Percentiles rank a stretch among this genome's conserved stretches.
These are phyloP conservation scores for Pholiota adiposa DNA, from an alignment of 1,284 basidiomycete genomes.

Conservation along the genomic window DNA sequence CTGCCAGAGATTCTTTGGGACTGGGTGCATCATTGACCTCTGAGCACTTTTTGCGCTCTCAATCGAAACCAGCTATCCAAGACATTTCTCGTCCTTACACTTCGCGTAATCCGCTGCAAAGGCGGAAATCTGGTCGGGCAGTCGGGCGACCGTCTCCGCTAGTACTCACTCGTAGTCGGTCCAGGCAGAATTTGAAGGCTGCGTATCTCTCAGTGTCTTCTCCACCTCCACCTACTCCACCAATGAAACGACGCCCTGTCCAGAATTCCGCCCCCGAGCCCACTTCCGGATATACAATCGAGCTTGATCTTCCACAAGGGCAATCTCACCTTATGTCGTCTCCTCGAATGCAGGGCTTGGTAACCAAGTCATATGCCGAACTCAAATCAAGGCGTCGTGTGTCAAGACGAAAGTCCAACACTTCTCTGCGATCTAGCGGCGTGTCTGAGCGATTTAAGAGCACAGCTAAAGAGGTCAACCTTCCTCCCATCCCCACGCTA, in stretches of 20 bases:
- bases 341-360: neutral
- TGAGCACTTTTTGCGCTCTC: neutral
- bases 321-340: neutral
- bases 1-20: neutral
- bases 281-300: neutral
- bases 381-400: neutral
- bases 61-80: no score
- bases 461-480: neutral
- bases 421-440: neutral
- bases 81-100: no score
- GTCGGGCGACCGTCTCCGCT: neutral
- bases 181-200: neutral
- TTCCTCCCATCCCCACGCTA: neutral
- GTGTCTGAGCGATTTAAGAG: neutral
- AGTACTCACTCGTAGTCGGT: neutral
- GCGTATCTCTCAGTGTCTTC: neutral
- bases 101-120: neutral
- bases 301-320: neutral
- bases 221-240: neutral
- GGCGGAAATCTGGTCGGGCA: neutral
- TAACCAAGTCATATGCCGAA: neutral
- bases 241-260: no score
- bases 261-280: neutral
- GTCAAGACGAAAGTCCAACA: neutral
- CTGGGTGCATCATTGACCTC: neutral